phyloP scores from a whole-genome alignment of 495 filamentous ascomycete genomes.

The Talaromyces stipitatus region DNA sequence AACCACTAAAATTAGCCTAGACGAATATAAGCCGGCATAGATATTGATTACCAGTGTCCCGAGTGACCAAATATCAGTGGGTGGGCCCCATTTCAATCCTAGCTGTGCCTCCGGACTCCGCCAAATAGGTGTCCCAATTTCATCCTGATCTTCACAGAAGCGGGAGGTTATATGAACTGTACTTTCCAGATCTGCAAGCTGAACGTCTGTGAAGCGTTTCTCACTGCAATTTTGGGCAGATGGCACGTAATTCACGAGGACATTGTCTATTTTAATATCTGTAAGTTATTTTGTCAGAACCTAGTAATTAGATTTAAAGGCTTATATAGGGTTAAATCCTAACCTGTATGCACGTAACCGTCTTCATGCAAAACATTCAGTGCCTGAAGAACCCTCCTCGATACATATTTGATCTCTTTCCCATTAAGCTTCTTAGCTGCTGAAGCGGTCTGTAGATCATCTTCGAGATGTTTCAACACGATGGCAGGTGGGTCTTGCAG shows the following conservation, averaged over 20 bases:
- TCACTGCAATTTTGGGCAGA: neutral
- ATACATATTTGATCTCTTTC: constrained; percentile 33
- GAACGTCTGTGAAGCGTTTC: constrained; percentile 26
- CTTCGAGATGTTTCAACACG: constrained; percentile 34
- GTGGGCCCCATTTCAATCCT: constrained; percentile 20
- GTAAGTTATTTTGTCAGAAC: neutral
- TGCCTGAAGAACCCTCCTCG: constrained; percentile 28
- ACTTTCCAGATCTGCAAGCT: constrained; percentile 30
- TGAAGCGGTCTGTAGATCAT: constrained; percentile 24
- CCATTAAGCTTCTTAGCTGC: constrained; percentile 23
- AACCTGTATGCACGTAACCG: constrained; percentile 33
- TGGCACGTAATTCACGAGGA: constrained; percentile 29
- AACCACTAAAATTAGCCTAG: constrained; percentile 2
- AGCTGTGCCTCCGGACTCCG: constrained; percentile 28
- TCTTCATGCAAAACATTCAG: constrained; percentile 30
- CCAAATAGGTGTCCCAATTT: constrained; percentile 26
- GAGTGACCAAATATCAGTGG: constrained; percentile 37
- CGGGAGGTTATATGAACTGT: constrained; percentile 20
- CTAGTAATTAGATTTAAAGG: neutral
- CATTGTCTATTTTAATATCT: constrained; percentile 36
- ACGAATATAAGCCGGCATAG: neutral
- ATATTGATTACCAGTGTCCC: constrained; percentile 21
- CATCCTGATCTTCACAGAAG: constrained; percentile 26
- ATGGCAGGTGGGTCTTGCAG: constrained; percentile 31
- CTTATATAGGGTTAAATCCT: neutral